These are phyloP conservation scores for Naganishia cerealis DNA, from an alignment of 1,284 basidiomycete genomes.

Conservation along the genomic window DNA sequence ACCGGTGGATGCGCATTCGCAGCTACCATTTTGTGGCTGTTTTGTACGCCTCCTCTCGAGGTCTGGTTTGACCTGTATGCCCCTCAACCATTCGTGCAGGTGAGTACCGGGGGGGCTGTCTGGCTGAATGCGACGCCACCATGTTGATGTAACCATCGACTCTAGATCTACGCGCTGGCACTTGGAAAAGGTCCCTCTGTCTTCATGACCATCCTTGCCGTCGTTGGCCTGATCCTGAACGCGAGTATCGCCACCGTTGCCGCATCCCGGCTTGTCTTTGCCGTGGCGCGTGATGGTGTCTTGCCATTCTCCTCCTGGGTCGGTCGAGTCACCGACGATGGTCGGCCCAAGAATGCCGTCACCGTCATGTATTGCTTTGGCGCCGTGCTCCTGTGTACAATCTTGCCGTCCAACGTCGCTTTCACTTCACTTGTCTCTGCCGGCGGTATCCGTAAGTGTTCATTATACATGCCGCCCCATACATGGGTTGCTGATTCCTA, in stretches of 20 bases:
- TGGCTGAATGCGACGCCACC: not conserved
- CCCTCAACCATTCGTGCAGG: conserved; percentile 78
- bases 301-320: conserved; percentile 78
- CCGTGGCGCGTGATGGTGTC: conserved; percentile 82
- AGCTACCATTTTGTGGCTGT: conserved; percentile 75
- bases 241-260: conserved; percentile 79
- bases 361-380: conserved; percentile 77
- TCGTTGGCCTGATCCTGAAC: conserved; percentile 71
- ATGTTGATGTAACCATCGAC: not conserved
- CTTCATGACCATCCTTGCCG: conserved; percentile 78
- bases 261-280: conserved; percentile 77
- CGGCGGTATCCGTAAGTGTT: conserved; percentile 59
- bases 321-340: conserved; percentile 65
- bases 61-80: conserved; percentile 69
- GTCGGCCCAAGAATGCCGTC: conserved; percentile 76
- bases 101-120: not conserved
- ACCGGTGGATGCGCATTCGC: conserved; percentile 72
- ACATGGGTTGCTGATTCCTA: not conserved
- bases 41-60: conserved; percentile 76
- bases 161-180: conserved; percentile 70
- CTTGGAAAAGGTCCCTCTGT: conserved; percentile 72
- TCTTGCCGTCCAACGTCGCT: conserved; percentile 78
- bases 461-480: no score
- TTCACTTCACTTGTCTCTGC: conserved; percentile 82
- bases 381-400: conserved; percentile 71